Evolutionary conservation across 2,329 filamentous ascomycete genomes (phyloP), one percentile per base, ranked within the genome.

Genomic region (Hyphodiscus sp.): DNA sequence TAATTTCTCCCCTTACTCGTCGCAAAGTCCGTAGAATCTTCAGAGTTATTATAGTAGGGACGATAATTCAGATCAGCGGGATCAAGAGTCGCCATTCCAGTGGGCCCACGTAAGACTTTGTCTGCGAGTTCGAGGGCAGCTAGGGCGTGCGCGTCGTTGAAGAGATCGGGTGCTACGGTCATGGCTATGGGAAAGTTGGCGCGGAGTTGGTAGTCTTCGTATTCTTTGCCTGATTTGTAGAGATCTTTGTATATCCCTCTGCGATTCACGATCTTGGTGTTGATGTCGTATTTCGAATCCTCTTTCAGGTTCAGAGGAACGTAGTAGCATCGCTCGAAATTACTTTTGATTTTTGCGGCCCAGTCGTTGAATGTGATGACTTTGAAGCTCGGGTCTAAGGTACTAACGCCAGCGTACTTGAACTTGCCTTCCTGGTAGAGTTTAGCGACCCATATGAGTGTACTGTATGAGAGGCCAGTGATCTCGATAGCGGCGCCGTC

Each of bases 171-270:
- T 0, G 95, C 91, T 0, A 95, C 92, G 1, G 87, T 83, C 94
- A 99, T 97, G 62, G 92, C 90, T 60, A 99, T 92, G 30, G 91
- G 81, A 73, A 95, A 97, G 73, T 99, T 99, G 57, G 89, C 79
- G 20, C 94, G 89, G 43, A 99, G 81, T 70, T 99, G 94, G 72
- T 99, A 99, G 72, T 99, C 94, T 68, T 97, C 91, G 67, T 95
- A 96, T 68, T 94, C 89, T 71, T 96, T 97, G 58, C 90, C 90
- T 46, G 91, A 95, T 61, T 81, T 84, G 78, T 96, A 96, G 18
- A 97, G 74, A 69, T 99, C 94, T 74, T 99, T 99, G 82, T 99
- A 99, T 67, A 99, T 95, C 57, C 94, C 95, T 20, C 91, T 84
- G 48, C 94, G 88, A 72, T 96, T 95, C 73, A 97, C 73, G 47